Base-by-base conservation (phyloP, 805 yeast species). In the Osmozyma mogii region DNA sequence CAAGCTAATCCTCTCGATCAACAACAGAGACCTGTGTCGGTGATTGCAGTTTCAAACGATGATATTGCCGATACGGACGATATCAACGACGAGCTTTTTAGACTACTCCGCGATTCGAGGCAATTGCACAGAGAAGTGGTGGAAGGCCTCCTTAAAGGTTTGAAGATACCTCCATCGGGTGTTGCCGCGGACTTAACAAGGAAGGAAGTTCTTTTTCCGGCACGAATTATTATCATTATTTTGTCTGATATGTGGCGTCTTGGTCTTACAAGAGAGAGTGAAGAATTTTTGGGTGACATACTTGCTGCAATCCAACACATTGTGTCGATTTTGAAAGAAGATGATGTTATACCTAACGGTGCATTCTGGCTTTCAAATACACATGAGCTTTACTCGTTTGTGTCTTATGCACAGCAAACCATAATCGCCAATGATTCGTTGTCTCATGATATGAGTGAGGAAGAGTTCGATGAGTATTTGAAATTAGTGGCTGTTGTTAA, bases 341-440 rank as follows among this genome's bases (percentile, higher is more conserved):
- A 83, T 36, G 94, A 84, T 43, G 77, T 85, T 19, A 78, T 88
- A 47, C 76, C 85, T 27, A 85, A 85, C 45, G 97, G 96, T 43
- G 95, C 96, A 0, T 92, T 88, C 65, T 92, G 98, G 98, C 68
- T 92, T 41, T 84, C 96, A 3, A 92, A 92, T 58, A 88, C 94
- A 3, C 96, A 92, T 53, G 97, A 92, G 53, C 70, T 92, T 47
- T 84, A 83, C 56, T 87, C 97, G 3, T 92, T 92, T 65, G 95
- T 89, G 35, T 76, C 88, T 10, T 83, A 85, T 56, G 97, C 97
- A 3, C 95, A 89, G 56, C 75, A 77, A 36, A 85, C 95, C n/a
- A 84, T 92, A 37, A 61, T 84, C 29, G 88, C 84, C 26, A 85
- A 84, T 49, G 94, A 83, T 50, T 70, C 78, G 4, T 70, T 84